Base-by-base conservation (phyloP, 192 early-diverging fungal species). In the Helicostylum pulchrum region DNA sequence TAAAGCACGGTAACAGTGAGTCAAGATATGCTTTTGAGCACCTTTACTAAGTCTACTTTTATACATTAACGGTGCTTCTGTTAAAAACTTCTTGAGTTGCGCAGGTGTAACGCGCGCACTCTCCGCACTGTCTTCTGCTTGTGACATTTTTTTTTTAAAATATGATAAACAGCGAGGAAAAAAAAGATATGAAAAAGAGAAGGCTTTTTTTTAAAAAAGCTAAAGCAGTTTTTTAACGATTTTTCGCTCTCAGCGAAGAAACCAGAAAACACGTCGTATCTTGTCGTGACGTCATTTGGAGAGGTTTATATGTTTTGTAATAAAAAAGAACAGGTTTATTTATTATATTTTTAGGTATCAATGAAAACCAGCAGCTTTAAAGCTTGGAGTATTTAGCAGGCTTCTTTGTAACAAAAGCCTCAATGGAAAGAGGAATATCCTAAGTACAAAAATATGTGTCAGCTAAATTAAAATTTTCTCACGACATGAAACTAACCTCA, bases 371-470 rank as follows among this genome's bases (percentile, higher is more conserved):
- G n/a, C n/a, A n/a, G n/a, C n/a, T n/a, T n/a, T n/a, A n/a, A 10
- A 85, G 65, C 55, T 85, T 85, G 11, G 78, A 70, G 61, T 68
- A 85, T 15, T 62, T 60, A n/a, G 83, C 66, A 36, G 64, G 69
- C 53, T 70, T 73, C 64, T 85, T 85, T 51, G 54, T 75, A 48
- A 83, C 45, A 62, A 68, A 74, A 14, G 78, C 79, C 26, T 74
- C 45, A 6, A 77, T 59, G 19, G 81, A 76, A 17, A 72, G 74
- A 14, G 64, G 61, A 53, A 83, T 71, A 66, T 85, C 83, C 74
- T 83, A 64, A 30, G 34, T 26, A 19, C 31, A 19, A 67, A 21
- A 51, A 48, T 17, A 43, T 30, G 17, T 23, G 31, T 54, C 7
- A 43, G 47, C 10, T 32, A 55, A 15, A 55, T 47, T 8, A 17